Conservation (phyloP, 148 eudicot genomes). For the Agrostemma githago region DNA sequence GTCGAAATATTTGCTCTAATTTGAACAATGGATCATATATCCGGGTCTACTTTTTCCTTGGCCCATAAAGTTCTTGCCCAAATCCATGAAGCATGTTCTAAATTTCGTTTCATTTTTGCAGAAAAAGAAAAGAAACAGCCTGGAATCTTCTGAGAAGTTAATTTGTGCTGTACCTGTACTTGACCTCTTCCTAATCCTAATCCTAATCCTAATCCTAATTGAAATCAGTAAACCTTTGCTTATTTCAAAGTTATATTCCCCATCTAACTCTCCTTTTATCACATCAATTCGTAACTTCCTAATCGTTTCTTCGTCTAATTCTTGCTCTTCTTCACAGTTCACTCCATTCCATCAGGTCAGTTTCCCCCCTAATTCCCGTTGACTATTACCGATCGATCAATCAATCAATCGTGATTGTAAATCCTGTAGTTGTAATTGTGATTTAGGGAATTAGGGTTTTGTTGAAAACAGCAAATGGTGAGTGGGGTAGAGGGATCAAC, state of each 20-base stretch:
- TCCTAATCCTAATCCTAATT: no score
- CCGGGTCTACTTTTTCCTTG: no score
- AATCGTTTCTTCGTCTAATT: background rate
- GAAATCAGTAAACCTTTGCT: background rate
- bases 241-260: background rate
- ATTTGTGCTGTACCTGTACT: background rate
- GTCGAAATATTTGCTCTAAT: no score
- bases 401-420: no score
- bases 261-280: background rate
- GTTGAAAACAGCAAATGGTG: constrained; percentile 24
- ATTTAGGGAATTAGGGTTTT: constrained; percentile 21
- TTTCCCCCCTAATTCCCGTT: background rate
- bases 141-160: background rate
- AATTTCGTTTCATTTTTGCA: no score
- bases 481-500: constrained; percentile 40
- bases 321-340: constrained; percentile 4
- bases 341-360: constrained; percentile 5
- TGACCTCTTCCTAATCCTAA: background rate
- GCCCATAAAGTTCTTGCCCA: background rate
- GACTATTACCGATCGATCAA: background rate
- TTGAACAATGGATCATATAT: no score
- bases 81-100: background rate
- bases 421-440: background rate
- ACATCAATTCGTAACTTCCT: background rate
- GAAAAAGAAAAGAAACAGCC: background rate